These are phyloP conservation scores for Colletotrichum coccodes DNA, from an alignment of 2,329 filamentous ascomycete genomes.

Conservation along the genomic window DNA sequence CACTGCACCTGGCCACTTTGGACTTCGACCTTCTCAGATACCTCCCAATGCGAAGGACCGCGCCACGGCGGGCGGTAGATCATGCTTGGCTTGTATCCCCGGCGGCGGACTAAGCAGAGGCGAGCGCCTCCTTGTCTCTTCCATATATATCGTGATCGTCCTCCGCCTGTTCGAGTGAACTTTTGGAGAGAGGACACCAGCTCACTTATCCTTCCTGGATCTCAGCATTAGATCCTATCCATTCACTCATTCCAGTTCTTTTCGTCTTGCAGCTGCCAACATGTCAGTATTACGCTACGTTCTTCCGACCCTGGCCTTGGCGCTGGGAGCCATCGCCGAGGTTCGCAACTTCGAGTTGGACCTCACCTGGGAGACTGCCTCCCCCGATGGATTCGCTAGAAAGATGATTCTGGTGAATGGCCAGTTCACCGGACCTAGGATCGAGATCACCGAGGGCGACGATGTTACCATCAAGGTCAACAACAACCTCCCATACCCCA, in stretches of 20 bases:
- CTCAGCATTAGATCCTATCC: constrained; percentile 29
- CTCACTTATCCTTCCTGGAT: constrained; percentile 18
- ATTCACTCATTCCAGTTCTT: constrained; percentile 27
- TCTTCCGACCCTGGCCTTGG: constrained; percentile 30
- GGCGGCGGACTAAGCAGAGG: constrained; percentile 10
- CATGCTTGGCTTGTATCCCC: constrained; percentile 18
- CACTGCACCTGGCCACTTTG: constrained; percentile 15
- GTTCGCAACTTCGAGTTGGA: constrained; percentile 37
- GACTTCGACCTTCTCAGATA: constrained; percentile 19
- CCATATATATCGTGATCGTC: constrained; percentile 33
- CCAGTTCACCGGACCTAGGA: constrained; percentile 69
- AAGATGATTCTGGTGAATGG: constrained; percentile 66
- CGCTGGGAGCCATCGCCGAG: constrained; percentile 29
- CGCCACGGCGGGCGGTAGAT: constrained; percentile 29
- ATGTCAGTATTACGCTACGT: constrained; percentile 32
- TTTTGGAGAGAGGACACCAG: constrained; percentile 12
- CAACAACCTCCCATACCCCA: constrained; percentile 58
- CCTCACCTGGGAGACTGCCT: constrained; percentile 48
- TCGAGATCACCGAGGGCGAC: constrained; percentile 64
- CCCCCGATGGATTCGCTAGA: constrained; percentile 55
- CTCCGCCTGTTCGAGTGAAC: neutral
- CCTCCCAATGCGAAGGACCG: constrained; percentile 26
- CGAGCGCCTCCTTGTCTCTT: constrained; percentile 23
- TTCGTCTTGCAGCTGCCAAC: constrained; percentile 21
- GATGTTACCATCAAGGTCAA: constrained; percentile 53